Conservation (phyloP, 768 basidiomycete genomes). For the Suillus luteus region DNA sequence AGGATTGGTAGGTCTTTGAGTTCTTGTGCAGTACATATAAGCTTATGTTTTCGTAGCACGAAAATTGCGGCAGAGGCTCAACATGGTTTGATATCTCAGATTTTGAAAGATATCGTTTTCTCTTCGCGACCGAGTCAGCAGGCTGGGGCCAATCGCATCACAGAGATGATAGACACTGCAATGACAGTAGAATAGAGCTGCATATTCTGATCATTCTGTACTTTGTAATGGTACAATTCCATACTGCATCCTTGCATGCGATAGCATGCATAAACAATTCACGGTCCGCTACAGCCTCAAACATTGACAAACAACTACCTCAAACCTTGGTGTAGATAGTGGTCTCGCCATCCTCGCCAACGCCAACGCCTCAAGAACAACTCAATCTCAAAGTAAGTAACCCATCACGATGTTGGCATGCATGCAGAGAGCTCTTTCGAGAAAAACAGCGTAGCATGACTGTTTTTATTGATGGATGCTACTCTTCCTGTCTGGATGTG, state of each 20-base stretch:
- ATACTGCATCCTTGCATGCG: neutral
- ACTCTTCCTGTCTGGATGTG: slow-evolving; percentile 20
- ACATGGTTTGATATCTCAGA: slow-evolving; percentile 91
- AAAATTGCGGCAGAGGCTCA: slow-evolving; percentile 91
- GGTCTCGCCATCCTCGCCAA: slow-evolving; percentile 28
- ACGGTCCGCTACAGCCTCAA: slow-evolving; percentile 20
- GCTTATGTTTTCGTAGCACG: slow-evolving; percentile 48
- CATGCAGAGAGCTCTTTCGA: neutral
- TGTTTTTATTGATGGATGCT: slow-evolving; percentile 35
- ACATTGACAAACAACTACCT: slow-evolving; percentile 30
- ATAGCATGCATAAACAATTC: neutral
- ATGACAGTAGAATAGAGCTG: slow-evolving; percentile 36
- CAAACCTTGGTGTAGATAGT: slow-evolving; percentile 10
- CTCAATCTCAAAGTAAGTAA: slow-evolving; percentile 32
- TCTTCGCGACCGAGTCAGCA: slow-evolving; percentile 47
- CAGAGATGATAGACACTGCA: slow-evolving; percentile 38
- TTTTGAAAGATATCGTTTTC: slow-evolving; percentile 92
- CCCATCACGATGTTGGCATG: neutral
- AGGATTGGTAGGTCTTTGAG: slow-evolving; percentile 69
- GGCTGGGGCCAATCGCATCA: slow-evolving; percentile 25
- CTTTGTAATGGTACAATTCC: neutral
- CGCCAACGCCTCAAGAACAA: slow-evolving; percentile 31
- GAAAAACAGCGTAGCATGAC: neutral
- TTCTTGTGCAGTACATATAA: slow-evolving; percentile 9
- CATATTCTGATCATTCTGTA: neutral